Conservation (phyloP, 2,329 filamentous ascomycete genomes). For the Ascochyta clinopodiicola region DNA sequence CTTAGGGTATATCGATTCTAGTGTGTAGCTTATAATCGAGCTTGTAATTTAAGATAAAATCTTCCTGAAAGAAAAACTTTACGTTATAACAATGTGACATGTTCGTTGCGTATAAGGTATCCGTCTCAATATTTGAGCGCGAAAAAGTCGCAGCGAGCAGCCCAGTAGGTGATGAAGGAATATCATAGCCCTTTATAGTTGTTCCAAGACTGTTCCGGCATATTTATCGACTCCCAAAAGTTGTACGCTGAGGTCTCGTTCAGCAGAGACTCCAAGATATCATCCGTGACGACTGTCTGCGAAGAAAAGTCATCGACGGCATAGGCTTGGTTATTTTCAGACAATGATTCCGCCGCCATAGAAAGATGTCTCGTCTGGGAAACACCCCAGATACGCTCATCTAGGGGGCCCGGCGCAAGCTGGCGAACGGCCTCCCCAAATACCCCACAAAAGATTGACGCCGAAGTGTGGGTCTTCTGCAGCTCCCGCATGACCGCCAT, state of each 20-base stretch:
- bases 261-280: conserved; percentile 7
- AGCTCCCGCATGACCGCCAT: conserved; percentile 15
- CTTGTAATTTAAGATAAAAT: no score
- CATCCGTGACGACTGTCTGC: conserved; percentile 1
- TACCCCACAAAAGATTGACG: conserved; percentile 12
- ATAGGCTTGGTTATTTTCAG: background rate
- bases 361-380: background rate
- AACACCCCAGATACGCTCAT: conserved; percentile 6
- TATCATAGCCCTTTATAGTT: background rate
- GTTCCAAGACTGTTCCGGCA: background rate
- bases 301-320: background rate
- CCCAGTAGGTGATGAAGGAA: no score
- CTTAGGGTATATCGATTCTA: no score
- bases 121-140: no score
- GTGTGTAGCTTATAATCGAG: no score
- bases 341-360: background rate
- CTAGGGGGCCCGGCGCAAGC: conserved; percentile 1
- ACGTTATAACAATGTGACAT: no score
- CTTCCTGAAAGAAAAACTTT: no score
- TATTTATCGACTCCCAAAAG: conserved; percentile 12
- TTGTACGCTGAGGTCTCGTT: conserved; percentile 11
- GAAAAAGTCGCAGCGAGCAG: no score
- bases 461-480: conserved; percentile 13
- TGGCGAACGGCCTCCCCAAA: conserved; percentile 13
- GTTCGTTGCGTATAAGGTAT: no score